Conservation (phyloP, 331 rosid species). For the Malus hybrid region DNA sequence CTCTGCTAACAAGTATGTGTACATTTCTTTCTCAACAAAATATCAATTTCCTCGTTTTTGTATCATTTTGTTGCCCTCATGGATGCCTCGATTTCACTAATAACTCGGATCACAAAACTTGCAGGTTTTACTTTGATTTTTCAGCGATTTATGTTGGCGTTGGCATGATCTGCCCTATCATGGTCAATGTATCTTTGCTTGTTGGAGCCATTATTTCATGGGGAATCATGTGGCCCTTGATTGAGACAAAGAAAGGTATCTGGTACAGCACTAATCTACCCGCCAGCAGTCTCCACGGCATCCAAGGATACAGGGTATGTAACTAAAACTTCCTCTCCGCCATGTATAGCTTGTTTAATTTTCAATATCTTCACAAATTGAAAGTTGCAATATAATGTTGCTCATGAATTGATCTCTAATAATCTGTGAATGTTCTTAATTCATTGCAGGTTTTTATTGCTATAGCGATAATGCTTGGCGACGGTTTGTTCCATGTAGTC, state of each 20-base stretch:
- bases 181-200: constrained; percentile 54
- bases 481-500: constrained; percentile 58
- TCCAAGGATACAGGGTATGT: constrained; percentile 66
- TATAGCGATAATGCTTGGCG: constrained; percentile 69
- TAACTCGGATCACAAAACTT: not conserved
- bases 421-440: not conserved
- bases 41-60: not conserved
- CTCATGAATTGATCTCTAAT: not conserved
- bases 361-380: too few species aligned
- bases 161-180: constrained; percentile 69
- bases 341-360: not conserved
- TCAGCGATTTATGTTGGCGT: constrained; percentile 71
- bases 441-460: constrained; percentile 46
- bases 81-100: not conserved
- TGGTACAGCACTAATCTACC: constrained; percentile 51
- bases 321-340: not conserved
- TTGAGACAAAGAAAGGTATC: constrained; percentile 45
- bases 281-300: constrained; percentile 47
- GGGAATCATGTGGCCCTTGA: constrained; percentile 71
- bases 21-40: not conserved
- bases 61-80: too few species aligned
- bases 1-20: constrained; percentile 23
- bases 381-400: too few species aligned
- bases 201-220: constrained; percentile 70
- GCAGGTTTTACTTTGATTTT: constrained; percentile 70